Base-by-base conservation (phyloP, 805 yeast genomes). In the Schizosaccharomyces octosporus region DNA sequence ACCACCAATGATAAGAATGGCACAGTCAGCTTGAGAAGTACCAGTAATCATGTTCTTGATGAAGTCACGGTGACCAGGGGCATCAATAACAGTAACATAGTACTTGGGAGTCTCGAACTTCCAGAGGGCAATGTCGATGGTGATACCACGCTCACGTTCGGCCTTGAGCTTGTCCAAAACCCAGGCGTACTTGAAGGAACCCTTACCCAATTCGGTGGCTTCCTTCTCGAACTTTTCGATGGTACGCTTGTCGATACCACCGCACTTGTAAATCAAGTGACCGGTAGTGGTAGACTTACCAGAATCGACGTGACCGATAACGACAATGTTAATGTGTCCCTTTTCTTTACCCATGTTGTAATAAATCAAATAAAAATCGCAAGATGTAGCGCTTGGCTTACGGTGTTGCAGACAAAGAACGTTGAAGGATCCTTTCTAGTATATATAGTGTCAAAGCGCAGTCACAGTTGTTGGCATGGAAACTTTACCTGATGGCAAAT, bases 261-360 rank as follows among this genome's bases (percentile, higher is more conserved):
- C 96, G 82, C 96, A 89, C 90, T 88, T 88, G 95, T 76, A 89
- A 76, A 89, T 88, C 80, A 89, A 85, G 84, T 89, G 97, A 79
- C 97, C 97, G 77, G 97, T 89, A 79, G 97, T 90, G 75, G 97
- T 89, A 68, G 97, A 90, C 81, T 86, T 85, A 80, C 90, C 90
- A 73, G 97, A 89, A 81, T 90, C 97, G 97, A 93, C 97, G 95
- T 90, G 97, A 80, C 97, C 98, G 79, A 90, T 90, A 76, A 93
- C 97, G 79, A 93, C 98, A 81, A 90, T 95, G 95, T 90, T 90
- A 82, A 90, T 86, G 86, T 90, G 97, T 79, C 81, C 74, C 85
- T 90, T 65, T 41, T 57, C 60, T 36, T 57, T 57, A 17, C 60
- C 60, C 60, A 57, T 57, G 3, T 51, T 51, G 51, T 45, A 45